A percentile compares a stretch with the other conserved stretches of the same genome.
These are phyloP conservation scores for Posidonia australis DNA, from an alignment of 106 monocot genomes.

Conservation along the genomic window DNA sequence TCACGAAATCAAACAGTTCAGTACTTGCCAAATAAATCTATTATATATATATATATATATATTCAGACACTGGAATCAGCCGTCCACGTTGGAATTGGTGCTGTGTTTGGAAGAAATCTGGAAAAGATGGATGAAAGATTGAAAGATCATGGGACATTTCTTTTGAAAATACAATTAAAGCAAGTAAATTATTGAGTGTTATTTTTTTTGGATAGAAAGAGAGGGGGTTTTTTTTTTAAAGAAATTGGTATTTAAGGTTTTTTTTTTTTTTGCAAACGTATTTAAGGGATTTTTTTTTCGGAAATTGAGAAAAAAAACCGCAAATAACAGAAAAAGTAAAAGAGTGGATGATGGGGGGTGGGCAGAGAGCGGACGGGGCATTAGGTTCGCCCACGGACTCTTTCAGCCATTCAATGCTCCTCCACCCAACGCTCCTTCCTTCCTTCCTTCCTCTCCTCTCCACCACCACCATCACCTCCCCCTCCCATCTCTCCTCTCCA, in stretches of 20 bases:
- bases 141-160: not conserved
- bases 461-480: not conserved
- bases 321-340: not conserved
- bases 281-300: not conserved
- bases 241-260: no score
- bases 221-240: not conserved
- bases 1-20: no score
- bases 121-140: slow-evolving; percentile 1
- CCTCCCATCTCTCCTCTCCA: not conserved
- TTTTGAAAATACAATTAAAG: no score
- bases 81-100: slow-evolving; percentile 5
- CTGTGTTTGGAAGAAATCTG: no score
- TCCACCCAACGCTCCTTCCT: not conserved
- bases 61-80: not conserved
- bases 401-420: slow-evolving; percentile 6
- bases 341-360: not conserved
- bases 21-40: no score
- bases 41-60: no score
- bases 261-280: no score
- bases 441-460: not conserved
- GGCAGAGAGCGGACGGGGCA: not conserved
- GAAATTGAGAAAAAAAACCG: not conserved
- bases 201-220: not conserved
- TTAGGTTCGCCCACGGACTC: slow-evolving; percentile 9
- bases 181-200: no score